Evolutionary conservation across 306 rosid species (phyloP).

Genomic region (Rubus idaeus): DNA sequence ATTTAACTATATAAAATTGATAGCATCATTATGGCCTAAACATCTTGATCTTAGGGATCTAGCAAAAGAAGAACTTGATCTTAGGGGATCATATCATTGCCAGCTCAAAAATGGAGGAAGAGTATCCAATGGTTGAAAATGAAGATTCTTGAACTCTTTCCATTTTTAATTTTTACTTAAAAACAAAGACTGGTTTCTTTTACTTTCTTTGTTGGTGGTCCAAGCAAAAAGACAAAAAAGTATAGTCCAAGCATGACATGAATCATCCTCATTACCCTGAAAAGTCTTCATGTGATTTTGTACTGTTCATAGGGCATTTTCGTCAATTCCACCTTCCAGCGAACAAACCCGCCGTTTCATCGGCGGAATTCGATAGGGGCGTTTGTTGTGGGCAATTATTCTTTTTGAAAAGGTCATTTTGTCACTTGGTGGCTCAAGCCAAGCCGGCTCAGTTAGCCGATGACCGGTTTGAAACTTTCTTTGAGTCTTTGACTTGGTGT

Average conservation of each 20-base stretch:
- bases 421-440: constrained; percentile 33
- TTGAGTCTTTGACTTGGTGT: constrained; percentile 15
- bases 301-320: constrained; percentile 32
- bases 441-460: background rate
- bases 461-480: constrained; percentile 15
- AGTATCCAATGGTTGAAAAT: background rate
- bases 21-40: too few relatives aligned
- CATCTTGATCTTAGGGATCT: background rate
- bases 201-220: constrained; percentile 34
- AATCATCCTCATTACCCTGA: constrained; percentile 11
- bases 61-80: background rate
- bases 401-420: constrained; percentile 30
- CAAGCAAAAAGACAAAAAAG: constrained; percentile 27
- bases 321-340: constrained; percentile 46
- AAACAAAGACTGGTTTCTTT: constrained; percentile 20
- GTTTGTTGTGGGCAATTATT: constrained; percentile 31
- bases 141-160: constrained; percentile 9
- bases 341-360: too few relatives aligned
- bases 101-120: background rate
- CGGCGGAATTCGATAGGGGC: constrained; percentile 1
- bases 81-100: background rate
- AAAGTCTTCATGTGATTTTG: constrained; percentile 36
- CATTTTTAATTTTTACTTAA: background rate
- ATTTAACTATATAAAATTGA: too few relatives aligned
- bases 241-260: constrained; percentile 17